phyloP scores from a whole-genome alignment of 768 basidiomycete species.

The Phanerodontia chrysosporium region DNA sequence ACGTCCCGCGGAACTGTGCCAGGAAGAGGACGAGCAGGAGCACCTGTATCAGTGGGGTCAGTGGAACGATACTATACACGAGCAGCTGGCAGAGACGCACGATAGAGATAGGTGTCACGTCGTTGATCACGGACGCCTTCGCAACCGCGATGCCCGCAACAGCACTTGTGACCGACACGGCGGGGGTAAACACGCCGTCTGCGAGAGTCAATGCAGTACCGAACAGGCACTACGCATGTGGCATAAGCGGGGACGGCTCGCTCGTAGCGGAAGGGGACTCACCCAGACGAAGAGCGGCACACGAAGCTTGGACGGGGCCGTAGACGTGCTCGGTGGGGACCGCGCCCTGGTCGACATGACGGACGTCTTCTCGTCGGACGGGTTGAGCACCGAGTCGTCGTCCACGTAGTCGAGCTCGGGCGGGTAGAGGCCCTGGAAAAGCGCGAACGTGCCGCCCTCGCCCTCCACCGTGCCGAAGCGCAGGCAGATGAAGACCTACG shows the following conservation, averaged over 20 bases:
- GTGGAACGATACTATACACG: neutral
- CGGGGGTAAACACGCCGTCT: slow-evolving; percentile 65
- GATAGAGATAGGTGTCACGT: slow-evolving; percentile 57
- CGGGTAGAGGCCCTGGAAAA: slow-evolving; percentile 59
- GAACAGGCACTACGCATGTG: slow-evolving; percentile 45
- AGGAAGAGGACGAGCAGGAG: slow-evolving; percentile 56
- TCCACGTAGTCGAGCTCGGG: slow-evolving; percentile 40
- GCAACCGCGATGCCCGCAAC: slow-evolving; percentile 67
- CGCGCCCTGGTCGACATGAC: too few species aligned
- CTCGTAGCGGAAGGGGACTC: slow-evolving; percentile 8
- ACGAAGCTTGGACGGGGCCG: slow-evolving; percentile 27
- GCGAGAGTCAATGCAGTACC: slow-evolving; percentile 65
- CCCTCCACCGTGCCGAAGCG: slow-evolving; percentile 50
- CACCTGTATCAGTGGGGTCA: slow-evolving; percentile 27
- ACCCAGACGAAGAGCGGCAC: slow-evolving; percentile 59
- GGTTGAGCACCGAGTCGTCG: slow-evolving; percentile 43
- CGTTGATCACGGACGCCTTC: slow-evolving; percentile 39
- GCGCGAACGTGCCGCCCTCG: slow-evolving; percentile 66
- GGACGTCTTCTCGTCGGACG: slow-evolving; percentile 5
- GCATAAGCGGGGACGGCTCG: slow-evolving; percentile 1
- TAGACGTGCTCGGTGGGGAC: too few species aligned
- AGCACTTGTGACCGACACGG: slow-evolving; percentile 65
- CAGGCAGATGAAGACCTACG: slow-evolving; percentile 45
- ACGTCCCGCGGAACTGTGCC: slow-evolving; percentile 57
- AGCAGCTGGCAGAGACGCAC: too few species aligned